Conservation (phyloP, 2,329 filamentous ascomycete species). For the Cercospora citrullina region DNA sequence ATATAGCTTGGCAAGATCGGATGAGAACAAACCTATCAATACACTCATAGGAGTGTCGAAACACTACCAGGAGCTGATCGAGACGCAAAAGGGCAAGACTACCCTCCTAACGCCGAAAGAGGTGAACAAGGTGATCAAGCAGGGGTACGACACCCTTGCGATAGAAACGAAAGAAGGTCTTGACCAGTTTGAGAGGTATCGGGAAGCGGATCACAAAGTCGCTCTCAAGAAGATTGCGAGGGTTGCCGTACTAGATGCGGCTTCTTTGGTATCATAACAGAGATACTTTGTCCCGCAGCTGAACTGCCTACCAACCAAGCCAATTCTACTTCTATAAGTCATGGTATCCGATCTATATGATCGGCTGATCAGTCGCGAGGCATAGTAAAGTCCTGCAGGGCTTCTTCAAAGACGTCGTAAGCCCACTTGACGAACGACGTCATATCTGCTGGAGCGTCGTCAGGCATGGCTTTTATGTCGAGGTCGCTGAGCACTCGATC, state of each 20-base stretch:
- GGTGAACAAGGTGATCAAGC: conserved; percentile 88
- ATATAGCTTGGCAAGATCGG: conserved; percentile 55
- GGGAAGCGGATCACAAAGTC: conserved; percentile 77
- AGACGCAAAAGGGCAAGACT: conserved; percentile 56
- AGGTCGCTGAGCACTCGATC: conserved; percentile 41
- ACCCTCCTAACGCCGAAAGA: conserved; percentile 73
- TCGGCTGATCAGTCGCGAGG: neutral
- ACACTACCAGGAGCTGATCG: conserved; percentile 84
- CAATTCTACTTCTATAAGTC: neutral
- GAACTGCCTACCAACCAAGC: neutral
- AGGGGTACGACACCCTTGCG: conserved; percentile 91
- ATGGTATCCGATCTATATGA: neutral
- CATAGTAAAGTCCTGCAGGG: conserved; percentile 25
- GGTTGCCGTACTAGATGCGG: conserved; percentile 70
- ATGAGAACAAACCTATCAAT: conserved; percentile 67
- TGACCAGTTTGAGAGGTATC: conserved; percentile 54
- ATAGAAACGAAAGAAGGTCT: conserved; percentile 86
- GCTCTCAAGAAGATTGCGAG: conserved; percentile 85
- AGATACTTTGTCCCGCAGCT: neutral
- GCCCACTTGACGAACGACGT: conserved; percentile 44
- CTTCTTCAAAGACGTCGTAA: conserved; percentile 31
- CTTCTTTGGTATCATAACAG: conserved; percentile 24
- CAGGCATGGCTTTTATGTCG: conserved; percentile 36
- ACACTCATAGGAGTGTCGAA: conserved; percentile 78
- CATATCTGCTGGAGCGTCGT: conserved; percentile 35